Conservation (phyloP, 225 moss, liverwort and hornwort genomes). For the Pleurozium schreberi region DNA sequence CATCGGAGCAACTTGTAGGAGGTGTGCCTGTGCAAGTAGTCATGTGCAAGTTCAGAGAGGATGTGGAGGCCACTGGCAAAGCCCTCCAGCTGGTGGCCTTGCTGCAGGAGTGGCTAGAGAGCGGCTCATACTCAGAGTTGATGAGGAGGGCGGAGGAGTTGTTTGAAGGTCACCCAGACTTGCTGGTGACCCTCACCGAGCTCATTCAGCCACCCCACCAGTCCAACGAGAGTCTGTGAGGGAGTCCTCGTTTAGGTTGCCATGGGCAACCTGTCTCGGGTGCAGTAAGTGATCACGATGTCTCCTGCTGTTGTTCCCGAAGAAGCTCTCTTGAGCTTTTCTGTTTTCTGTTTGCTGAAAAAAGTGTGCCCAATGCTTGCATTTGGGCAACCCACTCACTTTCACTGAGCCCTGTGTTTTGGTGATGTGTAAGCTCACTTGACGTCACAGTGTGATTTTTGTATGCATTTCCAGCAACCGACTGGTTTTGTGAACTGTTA, state of each 20-base stretch:
- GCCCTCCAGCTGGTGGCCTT: too few species aligned
- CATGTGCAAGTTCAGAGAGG: too few species aligned
- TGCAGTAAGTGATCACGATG: not conserved
- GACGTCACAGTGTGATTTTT: too few species aligned
- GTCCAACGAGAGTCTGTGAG: too few species aligned
- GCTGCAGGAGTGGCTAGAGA: too few species aligned
- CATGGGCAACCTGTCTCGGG: not conserved
- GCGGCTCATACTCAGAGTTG: not conserved
- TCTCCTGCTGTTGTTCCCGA: not conserved
- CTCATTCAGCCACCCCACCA: not conserved
- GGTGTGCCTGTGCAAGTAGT: too few species aligned
- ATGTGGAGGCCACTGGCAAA: too few species aligned
- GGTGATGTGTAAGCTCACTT: not conserved
- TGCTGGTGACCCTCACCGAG: not conserved
- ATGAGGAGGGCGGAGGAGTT: not conserved
- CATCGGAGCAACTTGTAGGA: too few species aligned
- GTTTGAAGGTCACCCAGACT: not conserved
- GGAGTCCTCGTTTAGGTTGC: not conserved
- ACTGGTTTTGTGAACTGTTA: too few species aligned
- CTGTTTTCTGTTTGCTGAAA: not conserved
- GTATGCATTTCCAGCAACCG: too few species aligned
- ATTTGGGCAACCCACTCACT: not conserved
- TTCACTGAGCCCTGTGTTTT: too few species aligned
- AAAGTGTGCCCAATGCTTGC: not conserved
- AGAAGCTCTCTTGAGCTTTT: not conserved